Evolutionary conservation across 2,329 filamentous ascomycete species (phyloP), one percentile per base, ranked within the genome.

Genomic region (Colletotrichum sp.): DNA sequence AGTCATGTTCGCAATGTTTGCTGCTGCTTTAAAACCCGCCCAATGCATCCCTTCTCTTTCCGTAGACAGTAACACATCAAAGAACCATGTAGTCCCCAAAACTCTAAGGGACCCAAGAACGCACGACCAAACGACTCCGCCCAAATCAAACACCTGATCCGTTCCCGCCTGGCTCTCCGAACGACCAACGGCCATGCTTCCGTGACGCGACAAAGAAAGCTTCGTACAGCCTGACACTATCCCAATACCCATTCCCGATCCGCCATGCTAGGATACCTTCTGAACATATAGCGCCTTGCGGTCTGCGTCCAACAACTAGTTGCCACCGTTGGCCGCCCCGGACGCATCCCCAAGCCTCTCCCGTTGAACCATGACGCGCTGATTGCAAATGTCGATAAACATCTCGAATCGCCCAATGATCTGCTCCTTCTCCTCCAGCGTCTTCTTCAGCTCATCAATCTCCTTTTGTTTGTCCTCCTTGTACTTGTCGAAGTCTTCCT

Each of bases 361-460:
- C 67, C 91, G 86, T 82, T 92, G 90, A 69, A 92, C 86, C 87
- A 93, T 93, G 77, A 93, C 92, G 66, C 92, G 86, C 81, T 92
- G 88, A 79, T 94, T 94, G 81, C 92, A 93, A 71, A 94, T 92
- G 82, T 94, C 92, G 80, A 94, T 93, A 70, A 94, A 94, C 89
- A 92, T 92, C 83, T 94, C 92, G 79, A 93, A 94, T 80, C 90
- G 92, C 77, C 88, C 83, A 71, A 94, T 93, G 75, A 90, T 88
- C 80, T 89, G 88, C 76, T 93, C 90, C 82, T 93, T 93, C 75
- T 94, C 91, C 55, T 88, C 89, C 18, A 96, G 82, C 80, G 92
- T 88, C 71, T 88, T 86, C 79, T 91, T 91, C 72, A 94, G 83
- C 1, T 88, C 87, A 18, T 90, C 90, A 57, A 93, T 88, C 80